Conservation (phyloP, 2,329 filamentous ascomycete species). For the Ceratocystis albifundus region DNA sequence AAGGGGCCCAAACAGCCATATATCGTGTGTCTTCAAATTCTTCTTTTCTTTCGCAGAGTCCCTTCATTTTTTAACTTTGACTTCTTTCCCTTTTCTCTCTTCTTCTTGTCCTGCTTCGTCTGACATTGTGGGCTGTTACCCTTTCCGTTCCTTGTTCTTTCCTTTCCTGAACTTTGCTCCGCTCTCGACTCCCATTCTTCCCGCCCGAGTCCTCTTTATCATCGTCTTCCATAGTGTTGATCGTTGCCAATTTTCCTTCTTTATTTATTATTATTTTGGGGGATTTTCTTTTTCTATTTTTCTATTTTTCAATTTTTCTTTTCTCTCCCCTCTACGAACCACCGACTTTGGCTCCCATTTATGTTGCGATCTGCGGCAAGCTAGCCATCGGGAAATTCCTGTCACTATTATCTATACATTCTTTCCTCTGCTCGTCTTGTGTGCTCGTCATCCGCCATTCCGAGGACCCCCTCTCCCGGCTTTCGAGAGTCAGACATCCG, state of each 20-base stretch:
- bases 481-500: background rate
- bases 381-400: background rate
- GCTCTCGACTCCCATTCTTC: constrained; percentile 10
- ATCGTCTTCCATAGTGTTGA: constrained; percentile 25
- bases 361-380: background rate
- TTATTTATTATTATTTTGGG: too few relatives aligned
- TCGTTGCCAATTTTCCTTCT: constrained; percentile 26
- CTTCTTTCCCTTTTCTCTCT: constrained; percentile 6
- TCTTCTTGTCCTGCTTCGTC: background rate
- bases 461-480: background rate
- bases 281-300: constrained; percentile 20
- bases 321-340: constrained; percentile 21
- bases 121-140: constrained; percentile 17
- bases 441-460: background rate
- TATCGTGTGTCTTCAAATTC: constrained; percentile 2
- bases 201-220: constrained; percentile 23
- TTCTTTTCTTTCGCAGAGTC: constrained; percentile 5
- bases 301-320: constrained; percentile 10
- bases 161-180: constrained; percentile 22
- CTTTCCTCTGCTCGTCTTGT: background rate
- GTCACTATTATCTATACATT: background rate
- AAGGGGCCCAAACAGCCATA: constrained; percentile 12
- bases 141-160: constrained; percentile 23
- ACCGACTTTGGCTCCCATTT: background rate
- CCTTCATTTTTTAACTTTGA: constrained; percentile 4